Conservation (phyloP, 2,329 filamentous ascomycete genomes). For the Colletotrichum sp. region DNA sequence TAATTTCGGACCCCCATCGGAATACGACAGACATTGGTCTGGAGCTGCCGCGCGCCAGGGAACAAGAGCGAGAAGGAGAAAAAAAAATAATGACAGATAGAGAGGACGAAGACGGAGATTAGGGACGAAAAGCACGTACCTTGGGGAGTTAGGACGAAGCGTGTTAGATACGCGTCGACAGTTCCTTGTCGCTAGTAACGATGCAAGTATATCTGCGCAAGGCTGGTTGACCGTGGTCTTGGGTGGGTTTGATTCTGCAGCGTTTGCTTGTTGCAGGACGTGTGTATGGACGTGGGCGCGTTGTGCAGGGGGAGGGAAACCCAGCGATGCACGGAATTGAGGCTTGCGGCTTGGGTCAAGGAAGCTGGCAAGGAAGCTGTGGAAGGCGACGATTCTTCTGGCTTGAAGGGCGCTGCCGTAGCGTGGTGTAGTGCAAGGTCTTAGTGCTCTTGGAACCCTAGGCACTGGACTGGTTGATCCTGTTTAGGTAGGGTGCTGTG, state of each 20-base stretch:
- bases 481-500: conserved; percentile 9
- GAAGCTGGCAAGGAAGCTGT: background rate
- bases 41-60: background rate
- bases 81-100: background rate
- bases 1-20: conserved; percentile 16
- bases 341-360: conserved; percentile 7
- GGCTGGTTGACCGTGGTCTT: background rate
- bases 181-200: background rate
- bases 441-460: background rate
- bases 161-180: background rate
- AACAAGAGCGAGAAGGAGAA: background rate
- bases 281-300: background rate
- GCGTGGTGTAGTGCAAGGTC: background rate
- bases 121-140: conserved; percentile 12
- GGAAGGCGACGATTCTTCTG: conserved; percentile 4
- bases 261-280: background rate
- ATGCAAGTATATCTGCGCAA: background rate
- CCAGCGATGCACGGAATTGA: conserved; percentile 7
- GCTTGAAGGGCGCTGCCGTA: background rate
- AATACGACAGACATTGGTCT: conserved; percentile 2
- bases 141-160: background rate
- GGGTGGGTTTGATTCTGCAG: conserved; percentile 11
- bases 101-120: background rate
- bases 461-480: background rate
- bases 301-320: conserved; percentile 10